Conservation (phyloP, 352 stramenopile genomes). For the Phytophthora idaei region DNA sequence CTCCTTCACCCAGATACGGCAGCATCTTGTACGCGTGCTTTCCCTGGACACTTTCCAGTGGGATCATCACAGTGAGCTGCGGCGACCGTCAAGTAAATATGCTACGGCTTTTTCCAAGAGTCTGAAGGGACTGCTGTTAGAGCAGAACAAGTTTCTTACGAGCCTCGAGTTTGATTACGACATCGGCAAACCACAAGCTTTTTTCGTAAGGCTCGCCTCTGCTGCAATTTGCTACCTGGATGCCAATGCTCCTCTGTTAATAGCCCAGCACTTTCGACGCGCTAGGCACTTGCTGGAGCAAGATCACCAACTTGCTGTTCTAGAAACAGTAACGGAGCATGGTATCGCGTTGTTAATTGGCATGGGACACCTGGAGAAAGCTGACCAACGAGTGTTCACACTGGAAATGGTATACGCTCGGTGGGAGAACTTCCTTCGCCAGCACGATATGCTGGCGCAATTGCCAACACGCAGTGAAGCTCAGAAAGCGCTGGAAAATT, state of each 20-base stretch:
- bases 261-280: slow-evolving; percentile 46
- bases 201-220: slow-evolving; percentile 68
- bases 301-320: slow-evolving; percentile 73
- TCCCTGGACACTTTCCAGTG: slow-evolving; percentile 47
- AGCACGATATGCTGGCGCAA: slow-evolving; percentile 70
- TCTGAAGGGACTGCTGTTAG: slow-evolving; percentile 40
- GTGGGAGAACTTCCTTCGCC: slow-evolving; percentile 82
- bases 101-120: slow-evolving; percentile 45
- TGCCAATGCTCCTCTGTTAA: slow-evolving; percentile 43
- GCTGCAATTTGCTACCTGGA: slow-evolving; percentile 59
- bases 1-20: slow-evolving; percentile 57
- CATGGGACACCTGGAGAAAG: slow-evolving; percentile 80
- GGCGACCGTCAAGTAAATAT: slow-evolving; percentile 36
- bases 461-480: slow-evolving; percentile 74
- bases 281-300: slow-evolving; percentile 71
- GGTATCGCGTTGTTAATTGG: slow-evolving; percentile 78
- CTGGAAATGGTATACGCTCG: slow-evolving; percentile 86
- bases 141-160: slow-evolving; percentile 46
- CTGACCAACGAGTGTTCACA: slow-evolving; percentile 68
- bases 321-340: slow-evolving; percentile 68
- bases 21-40: slow-evolving; percentile 49
- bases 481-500: slow-evolving; percentile 75
- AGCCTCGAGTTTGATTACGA: slow-evolving; percentile 82
- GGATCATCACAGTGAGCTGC: slow-evolving; percentile 13
- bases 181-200: slow-evolving; percentile 65